Base-by-base conservation (phyloP, 495 filamentous ascomycete genomes). In the Penicillium silybi region DNA sequence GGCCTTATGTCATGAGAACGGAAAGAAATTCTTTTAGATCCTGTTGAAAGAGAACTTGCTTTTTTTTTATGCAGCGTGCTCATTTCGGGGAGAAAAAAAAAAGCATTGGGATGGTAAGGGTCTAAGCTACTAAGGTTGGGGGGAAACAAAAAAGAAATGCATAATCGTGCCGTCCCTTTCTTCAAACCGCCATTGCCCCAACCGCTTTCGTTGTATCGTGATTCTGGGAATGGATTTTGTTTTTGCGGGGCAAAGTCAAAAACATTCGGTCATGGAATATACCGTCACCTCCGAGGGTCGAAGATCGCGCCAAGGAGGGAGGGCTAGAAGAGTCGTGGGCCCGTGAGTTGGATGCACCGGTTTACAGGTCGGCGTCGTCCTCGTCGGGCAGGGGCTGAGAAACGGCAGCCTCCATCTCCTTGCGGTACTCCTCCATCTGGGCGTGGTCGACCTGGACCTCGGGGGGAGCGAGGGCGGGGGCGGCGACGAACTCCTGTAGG, bases 401-500 rank as follows among this genome's bases (percentile, higher is more conserved):
- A 39, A 88, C 83, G 44, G 93, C 93, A 48, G 80, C 84, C 47
- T 81, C 70, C 88, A 99, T 95, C 81, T 99, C 93, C 69, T 84
- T 74, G 69, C 85, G 73, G 82, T 95, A 95, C 74, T 88, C 76
- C 52, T 81, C 73, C 61, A 97, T 80, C 53, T 95, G 85, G 18
- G 77, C 78, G 66, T 86, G 77, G 74, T 97, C 89, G 73, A 99
- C 89, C 57, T 81, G 73, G 54, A 91, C 90, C 69, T 92, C 90
- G 32, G 95, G 91, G 50, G 95, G 95, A 58, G 91, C 92, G 52
- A 99, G 85, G 57, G 95, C 95, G 43, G 89, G 87, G 45, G 88
- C 90, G 53, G 95, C 95, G 56, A 97, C 93, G 70, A 99, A 97
- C 75, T 99, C 95, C 91, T 96, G 62, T 6, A 52, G 6, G 27